phyloP scores from a whole-genome alignment of 83 land plant species.

The Picea mariana region DNA sequence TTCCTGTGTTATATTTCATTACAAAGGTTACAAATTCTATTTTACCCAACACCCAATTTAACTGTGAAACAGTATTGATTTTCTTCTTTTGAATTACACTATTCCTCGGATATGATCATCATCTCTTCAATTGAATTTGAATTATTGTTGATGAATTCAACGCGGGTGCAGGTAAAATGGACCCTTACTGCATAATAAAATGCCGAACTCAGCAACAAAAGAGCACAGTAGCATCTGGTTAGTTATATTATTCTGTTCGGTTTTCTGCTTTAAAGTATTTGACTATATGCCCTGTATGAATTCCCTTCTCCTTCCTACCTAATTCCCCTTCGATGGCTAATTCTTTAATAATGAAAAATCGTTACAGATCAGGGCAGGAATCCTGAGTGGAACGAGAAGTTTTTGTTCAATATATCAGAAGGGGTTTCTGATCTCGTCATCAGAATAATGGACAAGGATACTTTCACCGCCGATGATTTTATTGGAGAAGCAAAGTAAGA shows the following conservation, averaged over 20 bases:
- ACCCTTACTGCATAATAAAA: conserved; percentile 49
- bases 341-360: background rate
- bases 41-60: too few relatives aligned
- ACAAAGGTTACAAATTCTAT: too few relatives aligned
- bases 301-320: too few relatives aligned
- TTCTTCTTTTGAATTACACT: too few relatives aligned
- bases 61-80: too few relatives aligned
- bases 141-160: too few relatives aligned
- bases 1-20: too few relatives aligned
- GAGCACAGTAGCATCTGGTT: conserved; percentile 57
- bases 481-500: conserved; percentile 54
- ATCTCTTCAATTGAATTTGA: too few relatives aligned
- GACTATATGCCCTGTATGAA: background rate
- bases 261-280: background rate
- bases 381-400: conserved; percentile 2
- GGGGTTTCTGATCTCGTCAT: conserved; percentile 38
- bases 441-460: conserved; percentile 55
- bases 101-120: too few relatives aligned
- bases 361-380: background rate
- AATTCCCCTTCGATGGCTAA: background rate
- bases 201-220: conserved; percentile 56
- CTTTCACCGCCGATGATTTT: conserved; percentile 43
- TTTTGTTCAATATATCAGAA: background rate
- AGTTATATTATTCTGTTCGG: background rate
- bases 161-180: conserved; percentile 21